Base-by-base conservation (phyloP, 495 filamentous ascomycete genomes). In the Amphirosellinia nigrospora region DNA sequence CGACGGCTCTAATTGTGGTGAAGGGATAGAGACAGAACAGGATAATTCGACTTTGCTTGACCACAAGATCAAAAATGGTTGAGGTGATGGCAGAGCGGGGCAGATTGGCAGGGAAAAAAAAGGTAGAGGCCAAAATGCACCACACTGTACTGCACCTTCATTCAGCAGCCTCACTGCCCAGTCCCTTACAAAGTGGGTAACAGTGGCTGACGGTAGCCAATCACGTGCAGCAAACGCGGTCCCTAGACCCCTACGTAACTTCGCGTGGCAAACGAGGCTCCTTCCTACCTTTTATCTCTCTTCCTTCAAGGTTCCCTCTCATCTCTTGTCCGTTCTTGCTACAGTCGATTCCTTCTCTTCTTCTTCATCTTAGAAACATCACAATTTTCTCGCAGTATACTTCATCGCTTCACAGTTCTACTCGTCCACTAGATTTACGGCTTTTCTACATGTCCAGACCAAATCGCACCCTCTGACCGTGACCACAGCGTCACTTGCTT, bases 101-200 rank as follows among this genome's bases (percentile, higher is more conserved):
- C 13, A 8, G 21, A 5, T 28, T 61, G 36, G n/a, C 15, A 61
- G 36, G 36, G 58, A 3, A 61, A 61, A 41, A 61, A 61, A 61
- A 41, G 41, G 58, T n/a, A 13, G 32, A 21, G 5, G 30, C 16
- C 45, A 5, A n/a, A n/a, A 56, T 32, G 56, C 19, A 36, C 36
- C 34, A n/a, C n/a, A n/a, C n/a, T n/a, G n/a, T n/a, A n/a, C 26
- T 38, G n/a, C 11, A 28, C 21, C 34, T 39, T 39, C n/a, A 41
- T 26, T 34, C 58, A 41, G 21, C n/a, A 61, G 58, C 58, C 58
- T 39, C 58, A 61, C 21, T 41, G 41, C 58, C 34, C 58, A n/a
- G 58, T 61, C 58, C 34, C 32, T 39, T 65, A 16, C 34, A 53
- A 28, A 46, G 53, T 45, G 63, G 63, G 63, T 30, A 38, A 10